Evolutionary conservation across 257 asterid species (phyloP).

Genomic region (Osmanthus fragrans): DNA sequence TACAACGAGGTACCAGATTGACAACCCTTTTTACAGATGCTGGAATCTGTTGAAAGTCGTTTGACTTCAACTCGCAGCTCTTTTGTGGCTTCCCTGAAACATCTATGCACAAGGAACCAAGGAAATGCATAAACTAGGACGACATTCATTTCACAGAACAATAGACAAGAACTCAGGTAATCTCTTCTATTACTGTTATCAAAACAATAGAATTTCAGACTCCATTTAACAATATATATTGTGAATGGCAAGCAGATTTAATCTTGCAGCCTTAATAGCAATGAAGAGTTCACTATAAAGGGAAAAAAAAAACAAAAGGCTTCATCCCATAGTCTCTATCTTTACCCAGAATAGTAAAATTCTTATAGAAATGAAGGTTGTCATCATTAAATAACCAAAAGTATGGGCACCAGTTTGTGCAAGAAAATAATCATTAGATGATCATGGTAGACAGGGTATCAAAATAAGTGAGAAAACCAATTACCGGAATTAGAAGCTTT

Average conservation of each 20-base stretch:
- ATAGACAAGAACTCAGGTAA: not conserved
- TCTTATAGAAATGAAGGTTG: not conserved
- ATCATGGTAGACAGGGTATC: constrained; percentile 10
- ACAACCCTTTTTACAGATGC: too few species aligned
- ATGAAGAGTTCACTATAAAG: not conserved
- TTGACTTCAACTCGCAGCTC: too few species aligned
- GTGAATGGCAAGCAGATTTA: not conserved
- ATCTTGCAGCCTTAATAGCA: not conserved
- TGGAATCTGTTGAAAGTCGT: too few species aligned
- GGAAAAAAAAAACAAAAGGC: not conserved
- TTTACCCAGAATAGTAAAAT: not conserved
- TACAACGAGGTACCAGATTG: too few species aligned
- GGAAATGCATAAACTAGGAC: too few species aligned
- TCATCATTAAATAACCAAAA: not conserved
- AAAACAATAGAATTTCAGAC: too few species aligned
- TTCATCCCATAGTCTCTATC: not conserved
- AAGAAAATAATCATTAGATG: not conserved
- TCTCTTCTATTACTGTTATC: too few species aligned
- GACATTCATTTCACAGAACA: not conserved
- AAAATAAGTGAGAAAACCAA: constrained; percentile 18
- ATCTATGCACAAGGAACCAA: too few species aligned
- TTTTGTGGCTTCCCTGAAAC: too few species aligned
- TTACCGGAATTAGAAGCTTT: constrained; percentile 92
- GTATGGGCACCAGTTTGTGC: not conserved
- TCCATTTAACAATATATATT: not conserved